These are phyloP conservation scores for Butyriboletus loyo DNA, from an alignment of 768 basidiomycete species.

Conservation along the genomic window DNA sequence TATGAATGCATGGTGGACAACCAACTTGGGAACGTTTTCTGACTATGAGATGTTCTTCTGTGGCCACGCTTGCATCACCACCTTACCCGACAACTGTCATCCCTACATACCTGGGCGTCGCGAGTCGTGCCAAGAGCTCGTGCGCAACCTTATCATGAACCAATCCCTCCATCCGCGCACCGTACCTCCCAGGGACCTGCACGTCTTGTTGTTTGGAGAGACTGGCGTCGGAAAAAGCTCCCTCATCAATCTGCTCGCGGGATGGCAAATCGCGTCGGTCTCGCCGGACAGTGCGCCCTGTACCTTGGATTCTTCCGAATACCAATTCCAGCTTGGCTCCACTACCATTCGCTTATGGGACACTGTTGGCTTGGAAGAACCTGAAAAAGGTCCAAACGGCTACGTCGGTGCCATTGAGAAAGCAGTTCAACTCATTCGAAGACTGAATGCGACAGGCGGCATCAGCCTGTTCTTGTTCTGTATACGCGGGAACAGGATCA, in stretches of 20 bases:
- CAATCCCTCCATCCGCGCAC: conserved; percentile 18
- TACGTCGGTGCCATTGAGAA: conserved; percentile 30
- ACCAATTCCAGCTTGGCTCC: conserved; percentile 25
- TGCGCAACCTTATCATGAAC: conserved; percentile 15
- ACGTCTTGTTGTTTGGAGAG: conserved; percentile 42
- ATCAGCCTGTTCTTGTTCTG: conserved; percentile 41
- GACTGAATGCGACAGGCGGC: conserved; percentile 31
- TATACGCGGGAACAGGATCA: conserved; percentile 38
- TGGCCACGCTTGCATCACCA: conserved; percentile 40
- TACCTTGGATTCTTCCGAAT: conserved; percentile 31
- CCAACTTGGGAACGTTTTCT: conserved; percentile 28
- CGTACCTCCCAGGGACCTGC: conserved; percentile 18
- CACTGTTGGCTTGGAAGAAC: conserved; percentile 33
- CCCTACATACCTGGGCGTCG: conserved; percentile 21
- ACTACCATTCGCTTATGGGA: conserved; percentile 30
- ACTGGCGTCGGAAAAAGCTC: conserved; percentile 26
- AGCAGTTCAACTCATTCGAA: conserved; percentile 33
- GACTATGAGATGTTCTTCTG: conserved; percentile 30
- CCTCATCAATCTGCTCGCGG: conserved; percentile 29
- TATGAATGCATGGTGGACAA: conserved; percentile 40
- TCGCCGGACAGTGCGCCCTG: conserved; percentile 29
- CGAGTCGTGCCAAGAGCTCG: conserved; percentile 16
- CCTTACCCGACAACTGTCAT: conserved; percentile 21
- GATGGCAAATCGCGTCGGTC: conserved; percentile 20
- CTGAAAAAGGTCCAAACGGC: conserved; percentile 14